Evolutionary conservation across 306 rosid species (phyloP).

Genomic region (Cicer yamashitae): DNA sequence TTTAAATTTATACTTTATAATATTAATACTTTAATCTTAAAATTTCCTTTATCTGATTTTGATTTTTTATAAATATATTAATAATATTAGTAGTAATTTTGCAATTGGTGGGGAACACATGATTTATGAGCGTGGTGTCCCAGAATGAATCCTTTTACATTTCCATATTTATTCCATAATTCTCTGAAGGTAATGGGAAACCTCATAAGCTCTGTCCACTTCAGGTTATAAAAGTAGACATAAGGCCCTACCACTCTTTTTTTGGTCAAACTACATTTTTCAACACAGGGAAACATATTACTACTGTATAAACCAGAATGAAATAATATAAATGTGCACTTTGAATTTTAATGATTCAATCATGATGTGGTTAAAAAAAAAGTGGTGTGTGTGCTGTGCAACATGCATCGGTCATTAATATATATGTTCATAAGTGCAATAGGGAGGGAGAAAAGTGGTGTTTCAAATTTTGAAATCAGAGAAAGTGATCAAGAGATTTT

Average conservation of each 20-base stretch:
- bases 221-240: constrained; percentile 43
- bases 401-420: constrained; percentile 41
- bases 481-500: constrained; percentile 41
- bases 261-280: constrained; percentile 37
- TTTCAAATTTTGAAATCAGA: constrained; percentile 89
- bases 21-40: not conserved
- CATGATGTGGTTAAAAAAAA: constrained; percentile 52
- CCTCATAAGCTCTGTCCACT: constrained; percentile 48
- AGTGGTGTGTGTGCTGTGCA: constrained; percentile 49
- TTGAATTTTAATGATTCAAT: constrained; percentile 74
- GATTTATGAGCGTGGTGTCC: constrained; percentile 44
- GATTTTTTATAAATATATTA: not conserved
- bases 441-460: constrained; percentile 50
- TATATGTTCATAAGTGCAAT: constrained; percentile 44
- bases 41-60: not conserved
- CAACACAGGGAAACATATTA: constrained; percentile 17
- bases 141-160: constrained; percentile 33
- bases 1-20: too few species aligned
- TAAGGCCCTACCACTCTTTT: constrained; percentile 44
- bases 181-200: constrained; percentile 36
- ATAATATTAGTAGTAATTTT: not conserved
- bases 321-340: constrained; percentile 52
- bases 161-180: constrained; percentile 35
- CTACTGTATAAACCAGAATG: constrained; percentile 37
- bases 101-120: constrained; percentile 43